phyloP scores from a whole-genome alignment of 495 filamentous ascomycete species.

The Penicillium alfredii region DNA sequence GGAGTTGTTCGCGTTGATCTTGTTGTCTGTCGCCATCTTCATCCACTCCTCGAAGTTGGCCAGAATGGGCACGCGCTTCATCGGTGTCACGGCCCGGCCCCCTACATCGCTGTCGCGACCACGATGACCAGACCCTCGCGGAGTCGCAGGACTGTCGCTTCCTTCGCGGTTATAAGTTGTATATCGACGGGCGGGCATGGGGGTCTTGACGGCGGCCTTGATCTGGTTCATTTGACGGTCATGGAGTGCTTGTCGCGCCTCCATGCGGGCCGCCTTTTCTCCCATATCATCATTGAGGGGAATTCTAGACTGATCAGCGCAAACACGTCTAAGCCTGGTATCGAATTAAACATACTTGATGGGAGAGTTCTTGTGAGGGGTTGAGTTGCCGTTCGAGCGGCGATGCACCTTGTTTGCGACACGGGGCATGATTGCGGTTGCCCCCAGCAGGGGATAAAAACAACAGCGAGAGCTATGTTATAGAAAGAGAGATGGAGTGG shows the following conservation, averaged over 20 bases:
- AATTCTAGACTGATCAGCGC: constrained; percentile 49
- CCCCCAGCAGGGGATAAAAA: constrained; percentile 24
- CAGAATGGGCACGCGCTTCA: constrained; percentile 91
- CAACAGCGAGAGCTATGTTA: constrained; percentile 6
- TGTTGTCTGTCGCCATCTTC: constrained; percentile 99
- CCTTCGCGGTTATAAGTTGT: constrained; percentile 57
- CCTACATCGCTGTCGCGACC: constrained; percentile 57
- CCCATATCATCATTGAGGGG: constrained; percentile 92
- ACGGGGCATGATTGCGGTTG: constrained; percentile 60
- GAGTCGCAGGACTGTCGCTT: constrained; percentile 61
- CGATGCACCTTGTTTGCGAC: constrained; percentile 53
- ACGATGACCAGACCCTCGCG: constrained; percentile 46
- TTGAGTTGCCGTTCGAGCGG: constrained; percentile 47
- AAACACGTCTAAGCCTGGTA: too few species aligned
- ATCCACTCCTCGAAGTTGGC: constrained; percentile 99
- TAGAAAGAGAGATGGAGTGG: constrained; percentile 8
- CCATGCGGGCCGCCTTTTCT: constrained; percentile 84
- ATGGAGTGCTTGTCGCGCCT: constrained; percentile 81
- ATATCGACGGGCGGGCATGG: constrained; percentile 60
- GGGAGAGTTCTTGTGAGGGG: constrained; percentile 58
- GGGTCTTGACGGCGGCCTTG: constrained; percentile 78
- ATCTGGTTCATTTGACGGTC: constrained; percentile 89
- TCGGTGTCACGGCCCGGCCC: constrained; percentile 76
- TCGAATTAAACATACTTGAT: constrained; percentile 60
- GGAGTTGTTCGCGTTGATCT: constrained; percentile 98